Conservation (phyloP, 2,329 filamentous ascomycete species). For the Harringtonia lauricola region DNA sequence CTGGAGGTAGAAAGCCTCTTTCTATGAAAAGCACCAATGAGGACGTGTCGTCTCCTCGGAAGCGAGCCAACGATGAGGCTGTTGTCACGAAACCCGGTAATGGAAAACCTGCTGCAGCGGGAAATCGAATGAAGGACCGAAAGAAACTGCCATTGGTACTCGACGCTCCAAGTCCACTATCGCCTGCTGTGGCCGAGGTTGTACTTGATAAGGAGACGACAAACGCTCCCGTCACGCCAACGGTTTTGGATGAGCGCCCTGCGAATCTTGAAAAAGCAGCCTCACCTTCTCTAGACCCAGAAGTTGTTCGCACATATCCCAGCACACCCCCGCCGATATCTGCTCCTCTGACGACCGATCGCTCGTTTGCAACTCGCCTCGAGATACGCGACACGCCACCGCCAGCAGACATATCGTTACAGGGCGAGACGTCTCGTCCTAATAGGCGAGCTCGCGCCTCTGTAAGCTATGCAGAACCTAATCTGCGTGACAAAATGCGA, state of each 20-base stretch:
- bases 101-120: conserved; percentile 6
- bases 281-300: neutral
- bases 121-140: conserved; percentile 6
- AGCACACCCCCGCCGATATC: conserved; percentile 6
- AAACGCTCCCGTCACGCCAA: conserved; percentile 18
- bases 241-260: conserved; percentile 10
- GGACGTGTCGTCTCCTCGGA: conserved; percentile 47
- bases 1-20: conserved; percentile 34
- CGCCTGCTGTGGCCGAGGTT: conserved; percentile 7
- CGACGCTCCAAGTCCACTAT: conserved; percentile 16
- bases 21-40: conserved; percentile 49
- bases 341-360: conserved; percentile 21
- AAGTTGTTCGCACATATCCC: neutral
- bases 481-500: conserved; percentile 73
- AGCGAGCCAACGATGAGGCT: conserved; percentile 22
- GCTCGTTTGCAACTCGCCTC: conserved; percentile 18
- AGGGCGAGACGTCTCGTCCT: conserved; percentile 48
- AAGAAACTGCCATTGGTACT: conserved; percentile 16
- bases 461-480: conserved; percentile 76
- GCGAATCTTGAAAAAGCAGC: neutral
- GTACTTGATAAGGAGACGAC: neutral
- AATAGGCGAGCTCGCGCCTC: conserved; percentile 56
- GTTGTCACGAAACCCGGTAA: neutral
- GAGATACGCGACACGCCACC: conserved; percentile 44
- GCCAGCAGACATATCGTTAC: conserved; percentile 43